These are phyloP conservation scores for Ophiobolus disseminans DNA, from an alignment of 2,329 filamentous ascomycete species.

Conservation along the genomic window DNA sequence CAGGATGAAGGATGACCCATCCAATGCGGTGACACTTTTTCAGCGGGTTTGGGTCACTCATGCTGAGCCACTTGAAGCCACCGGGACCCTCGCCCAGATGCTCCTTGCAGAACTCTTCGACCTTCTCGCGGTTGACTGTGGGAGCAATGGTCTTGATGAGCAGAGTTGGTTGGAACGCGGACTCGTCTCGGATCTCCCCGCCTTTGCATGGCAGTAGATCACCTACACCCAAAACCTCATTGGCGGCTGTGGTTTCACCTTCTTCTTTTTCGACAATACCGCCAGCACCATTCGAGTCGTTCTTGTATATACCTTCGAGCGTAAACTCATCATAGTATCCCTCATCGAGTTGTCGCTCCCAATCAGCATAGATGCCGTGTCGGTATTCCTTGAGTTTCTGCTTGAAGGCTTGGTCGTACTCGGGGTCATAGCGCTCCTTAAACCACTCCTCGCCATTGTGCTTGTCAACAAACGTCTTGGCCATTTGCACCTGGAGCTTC, in stretches of 20 bases:
- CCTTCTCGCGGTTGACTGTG: conserved; percentile 89
- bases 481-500: conserved; percentile 74
- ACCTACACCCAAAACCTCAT: conserved; percentile 90
- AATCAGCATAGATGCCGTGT: conserved; percentile 78
- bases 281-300: conserved; percentile 84
- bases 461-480: conserved; percentile 84
- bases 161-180: conserved; percentile 85
- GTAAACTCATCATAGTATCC: conserved; percentile 95
- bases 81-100: conserved; percentile 89
- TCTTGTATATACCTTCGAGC: conserved; percentile 91
- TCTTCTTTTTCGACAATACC: conserved; percentile 92
- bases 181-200: conserved; percentile 88
- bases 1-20: conserved; percentile 94
- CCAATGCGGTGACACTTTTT: conserved; percentile 98
- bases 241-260: conserved; percentile 87
- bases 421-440: conserved; percentile 88
- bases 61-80: conserved; percentile 92
- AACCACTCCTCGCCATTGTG: conserved; percentile 99
- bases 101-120: conserved; percentile 94
- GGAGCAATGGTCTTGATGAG: conserved; percentile 98
- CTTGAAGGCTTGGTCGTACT: conserved; percentile 77
- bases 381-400: conserved; percentile 81
- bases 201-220: conserved; percentile 85
- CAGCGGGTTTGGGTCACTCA: conserved; percentile 94
- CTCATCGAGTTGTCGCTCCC: conserved; percentile 84